Percentiles rank a stretch among this genome's conserved stretches.
These are phyloP conservation scores for Gentiana straminea DNA, from an alignment of 257 asterid genomes.

Conservation along the genomic window DNA sequence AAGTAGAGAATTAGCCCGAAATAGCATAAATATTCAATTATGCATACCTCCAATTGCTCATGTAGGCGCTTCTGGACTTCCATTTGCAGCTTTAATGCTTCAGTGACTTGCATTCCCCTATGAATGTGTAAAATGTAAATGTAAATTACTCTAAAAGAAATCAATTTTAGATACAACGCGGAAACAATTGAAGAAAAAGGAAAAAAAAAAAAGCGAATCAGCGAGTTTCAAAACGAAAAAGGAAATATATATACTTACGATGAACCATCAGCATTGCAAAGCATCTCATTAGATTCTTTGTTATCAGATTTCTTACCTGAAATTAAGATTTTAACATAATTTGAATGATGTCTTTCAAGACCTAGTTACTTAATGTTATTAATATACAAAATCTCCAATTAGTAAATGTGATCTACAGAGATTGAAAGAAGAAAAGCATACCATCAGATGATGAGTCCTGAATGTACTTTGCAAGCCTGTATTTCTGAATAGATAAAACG, in stretches of 20 bases:
- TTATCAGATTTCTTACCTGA: constrained; percentile 63
- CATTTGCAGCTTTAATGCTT: constrained; percentile 96
- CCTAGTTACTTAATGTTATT: not conserved
- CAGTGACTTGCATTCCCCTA: constrained; percentile 82
- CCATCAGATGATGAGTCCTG: constrained; percentile 93
- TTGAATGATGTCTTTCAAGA: constrained; percentile 1
- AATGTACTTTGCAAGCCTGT: constrained; percentile 94
- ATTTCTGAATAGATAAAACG: constrained; percentile 45
- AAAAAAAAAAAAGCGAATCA: not conserved
- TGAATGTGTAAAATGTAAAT: not conserved
- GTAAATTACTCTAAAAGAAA: too few species aligned
- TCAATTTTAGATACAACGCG: too few species aligned
- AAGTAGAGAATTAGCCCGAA: too few species aligned
- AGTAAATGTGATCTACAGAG: not conserved
- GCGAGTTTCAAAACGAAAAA: not conserved
- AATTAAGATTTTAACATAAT: constrained; percentile 11
- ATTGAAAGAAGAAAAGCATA: constrained; percentile 21
- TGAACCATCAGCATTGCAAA: constrained; percentile 70
- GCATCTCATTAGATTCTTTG: constrained; percentile 68
- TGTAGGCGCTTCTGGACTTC: constrained; percentile 96
- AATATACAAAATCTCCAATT: not conserved
- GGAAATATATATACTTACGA: constrained; percentile 51
- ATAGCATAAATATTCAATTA: not conserved
- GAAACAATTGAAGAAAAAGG: not conserved
- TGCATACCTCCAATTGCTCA: constrained; percentile 83